Percentiles rank a stretch among this genome's conserved stretches.
phyloP scores from a whole-genome alignment of 2,329 filamentous ascomycete genomes.

The Arthrobotrys conoides region DNA sequence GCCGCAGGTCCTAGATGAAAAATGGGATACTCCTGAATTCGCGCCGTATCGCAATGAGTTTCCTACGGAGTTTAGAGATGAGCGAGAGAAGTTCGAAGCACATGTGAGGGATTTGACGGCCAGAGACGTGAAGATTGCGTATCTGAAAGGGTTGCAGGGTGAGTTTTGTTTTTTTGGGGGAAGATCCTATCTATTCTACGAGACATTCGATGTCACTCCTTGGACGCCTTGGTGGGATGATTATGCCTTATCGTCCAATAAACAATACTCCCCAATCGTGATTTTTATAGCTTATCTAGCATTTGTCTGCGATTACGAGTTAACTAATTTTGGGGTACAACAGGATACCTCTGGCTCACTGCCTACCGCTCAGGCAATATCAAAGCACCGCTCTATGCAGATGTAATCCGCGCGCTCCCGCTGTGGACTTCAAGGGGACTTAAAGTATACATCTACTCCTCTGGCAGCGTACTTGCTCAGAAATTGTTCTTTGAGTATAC shows the following conservation, averaged over 20 bases:
- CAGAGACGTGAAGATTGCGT: constrained; percentile 80
- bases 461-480: constrained; percentile 83
- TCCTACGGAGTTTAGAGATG: constrained; percentile 75
- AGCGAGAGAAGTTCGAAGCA: constrained; percentile 74
- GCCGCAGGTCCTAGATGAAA: constrained; percentile 74
- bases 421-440: constrained; percentile 72
- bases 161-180: constrained; percentile 22
- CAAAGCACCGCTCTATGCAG: constrained; percentile 79
- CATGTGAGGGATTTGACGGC: constrained; percentile 80
- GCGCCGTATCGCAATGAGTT: constrained; percentile 79
- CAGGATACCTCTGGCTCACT: constrained; percentile 79
- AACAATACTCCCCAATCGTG: neutral
- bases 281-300: constrained; percentile 4
- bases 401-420: constrained; percentile 77
- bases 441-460: constrained; percentile 83
- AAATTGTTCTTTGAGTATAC: constrained; percentile 82
- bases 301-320: constrained; percentile 7
- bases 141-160: constrained; percentile 82
- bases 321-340: constrained; percentile 18
- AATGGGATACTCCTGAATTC: constrained; percentile 79
- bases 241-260: constrained; percentile 42
- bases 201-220: neutral
- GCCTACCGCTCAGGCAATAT: constrained; percentile 80
- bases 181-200: neutral
- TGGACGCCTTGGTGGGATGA: constrained; percentile 4